phyloP scores from a whole-genome alignment of 805 yeast genomes.

The Saturnispora quitensis region DNA sequence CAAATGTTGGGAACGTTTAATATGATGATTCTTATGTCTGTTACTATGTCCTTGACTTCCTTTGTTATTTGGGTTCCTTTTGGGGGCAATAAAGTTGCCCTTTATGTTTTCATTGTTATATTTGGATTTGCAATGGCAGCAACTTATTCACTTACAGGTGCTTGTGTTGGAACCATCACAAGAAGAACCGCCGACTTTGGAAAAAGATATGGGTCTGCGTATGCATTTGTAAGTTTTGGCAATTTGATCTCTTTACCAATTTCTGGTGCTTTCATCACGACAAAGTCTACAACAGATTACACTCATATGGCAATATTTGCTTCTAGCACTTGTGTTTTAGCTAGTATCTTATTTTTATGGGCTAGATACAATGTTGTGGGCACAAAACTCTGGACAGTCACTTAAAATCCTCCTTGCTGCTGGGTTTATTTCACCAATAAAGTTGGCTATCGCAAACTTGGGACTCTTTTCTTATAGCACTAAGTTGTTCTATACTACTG shows the following conservation, averaged over 20 bases:
- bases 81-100: conserved; percentile 34
- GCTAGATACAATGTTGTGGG: conserved; percentile 15
- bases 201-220: conserved; percentile 62
- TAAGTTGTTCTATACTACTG: too few species aligned
- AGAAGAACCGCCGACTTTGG: conserved; percentile 53
- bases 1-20: conserved; percentile 40
- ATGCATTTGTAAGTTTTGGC: conserved; percentile 37
- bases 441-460: too few species aligned
- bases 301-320: conserved; percentile 25
- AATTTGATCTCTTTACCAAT: conserved; percentile 40
- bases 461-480: too few species aligned
- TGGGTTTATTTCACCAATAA: too few species aligned
- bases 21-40: conserved; percentile 30
- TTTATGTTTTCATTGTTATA: conserved; percentile 43
- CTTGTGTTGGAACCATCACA: conserved; percentile 55
- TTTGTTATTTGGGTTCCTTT: conserved; percentile 59
- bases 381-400: too few species aligned
- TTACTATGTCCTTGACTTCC: conserved; percentile 34
- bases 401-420: too few species aligned
- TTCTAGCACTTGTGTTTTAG: conserved; percentile 22
- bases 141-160: conserved; percentile 56
- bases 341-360: conserved; percentile 14
- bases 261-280: conserved; percentile 23
- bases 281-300: conserved; percentile 25
- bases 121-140: conserved; percentile 57